A percentile compares a stretch with the other conserved stretches of the same genome.
phyloP scores from a whole-genome alignment of 2,329 filamentous ascomycete species.

The Aspergillus novoparasiticus region DNA sequence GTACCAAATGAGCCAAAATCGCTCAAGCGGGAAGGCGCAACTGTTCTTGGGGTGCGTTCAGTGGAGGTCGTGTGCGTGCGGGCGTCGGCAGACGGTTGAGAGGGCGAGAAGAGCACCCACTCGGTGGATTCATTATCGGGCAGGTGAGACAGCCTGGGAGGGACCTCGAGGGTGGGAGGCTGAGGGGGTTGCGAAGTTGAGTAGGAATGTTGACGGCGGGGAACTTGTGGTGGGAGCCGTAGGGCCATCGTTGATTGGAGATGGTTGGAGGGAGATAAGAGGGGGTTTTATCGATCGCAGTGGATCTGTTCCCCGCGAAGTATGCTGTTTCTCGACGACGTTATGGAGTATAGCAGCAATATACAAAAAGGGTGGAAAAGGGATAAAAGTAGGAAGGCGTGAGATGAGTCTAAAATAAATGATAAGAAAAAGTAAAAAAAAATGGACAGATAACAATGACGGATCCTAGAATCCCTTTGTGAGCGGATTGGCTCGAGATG shows the following conservation, averaged over 20 bases:
- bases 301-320: slow-evolving; percentile 27
- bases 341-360: neutral
- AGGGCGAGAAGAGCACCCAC: slow-evolving; percentile 93
- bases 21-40: slow-evolving; percentile 73
- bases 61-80: slow-evolving; percentile 68
- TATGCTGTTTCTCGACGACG: neutral
- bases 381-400: neutral
- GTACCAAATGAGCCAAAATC: slow-evolving; percentile 80
- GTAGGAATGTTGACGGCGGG: slow-evolving; percentile 38
- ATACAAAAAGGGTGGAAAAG: neutral
- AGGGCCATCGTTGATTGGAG: slow-evolving; percentile 37
- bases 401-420: neutral
- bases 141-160: slow-evolving; percentile 36
- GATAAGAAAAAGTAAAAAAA: slow-evolving; percentile 2
- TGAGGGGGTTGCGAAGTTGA: slow-evolving; percentile 30
- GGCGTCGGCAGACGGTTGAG: slow-evolving; percentile 66
- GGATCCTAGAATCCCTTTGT: neutral
- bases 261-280: slow-evolving; percentile 14
- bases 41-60: slow-evolving; percentile 65
- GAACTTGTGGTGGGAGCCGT: slow-evolving; percentile 39
- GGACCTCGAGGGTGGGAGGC: slow-evolving; percentile 29
- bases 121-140: slow-evolving; percentile 75
- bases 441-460: slow-evolving; percentile 3
- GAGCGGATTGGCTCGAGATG: neutral
- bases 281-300: slow-evolving; percentile 19